phyloP scores from a whole-genome alignment of 1,284 basidiomycete genomes.

The Tylopilus sp. region DNA sequence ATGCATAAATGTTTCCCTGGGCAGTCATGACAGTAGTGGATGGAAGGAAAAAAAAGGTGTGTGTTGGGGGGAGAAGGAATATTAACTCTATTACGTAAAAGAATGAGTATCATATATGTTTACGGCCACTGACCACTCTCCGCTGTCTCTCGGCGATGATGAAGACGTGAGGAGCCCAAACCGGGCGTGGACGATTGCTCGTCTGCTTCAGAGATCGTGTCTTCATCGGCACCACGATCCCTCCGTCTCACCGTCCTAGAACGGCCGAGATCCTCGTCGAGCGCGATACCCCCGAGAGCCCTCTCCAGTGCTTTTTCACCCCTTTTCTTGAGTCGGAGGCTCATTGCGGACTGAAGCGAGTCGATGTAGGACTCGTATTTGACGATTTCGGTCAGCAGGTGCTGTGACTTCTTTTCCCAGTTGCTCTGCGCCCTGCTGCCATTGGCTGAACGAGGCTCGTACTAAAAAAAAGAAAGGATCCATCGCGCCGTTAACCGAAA shows the following conservation, averaged over 20 bases:
- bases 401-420: constrained; percentile 90
- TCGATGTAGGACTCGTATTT: constrained; percentile 97
- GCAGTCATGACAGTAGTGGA: neutral
- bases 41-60: neutral
- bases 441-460: constrained; percentile 72
- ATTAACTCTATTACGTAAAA: constrained; percentile 17
- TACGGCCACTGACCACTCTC: constrained; percentile 32
- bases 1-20: constrained; percentile 32
- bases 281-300: constrained; percentile 49
- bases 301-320: constrained; percentile 83
- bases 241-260: constrained; percentile 45
- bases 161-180: constrained; percentile 25
- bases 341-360: constrained; percentile 77
- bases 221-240: constrained; percentile 43
- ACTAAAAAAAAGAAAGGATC: constrained; percentile 45
- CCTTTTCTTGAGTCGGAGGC: constrained; percentile 75
- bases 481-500: neutral
- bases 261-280: constrained; percentile 40
- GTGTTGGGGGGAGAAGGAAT: neutral
- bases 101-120: constrained; percentile 18
- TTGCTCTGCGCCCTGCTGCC: constrained; percentile 77
- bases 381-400: constrained; percentile 86
- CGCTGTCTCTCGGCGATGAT: constrained; percentile 46
- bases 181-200: constrained; percentile 14
- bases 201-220: constrained; percentile 35